Percentiles rank a stretch among this genome's conserved stretches.
Evolutionary conservation across 2,329 filamentous ascomycete species (phyloP).

Genomic region (Cladosporium halotolerans): DNA sequence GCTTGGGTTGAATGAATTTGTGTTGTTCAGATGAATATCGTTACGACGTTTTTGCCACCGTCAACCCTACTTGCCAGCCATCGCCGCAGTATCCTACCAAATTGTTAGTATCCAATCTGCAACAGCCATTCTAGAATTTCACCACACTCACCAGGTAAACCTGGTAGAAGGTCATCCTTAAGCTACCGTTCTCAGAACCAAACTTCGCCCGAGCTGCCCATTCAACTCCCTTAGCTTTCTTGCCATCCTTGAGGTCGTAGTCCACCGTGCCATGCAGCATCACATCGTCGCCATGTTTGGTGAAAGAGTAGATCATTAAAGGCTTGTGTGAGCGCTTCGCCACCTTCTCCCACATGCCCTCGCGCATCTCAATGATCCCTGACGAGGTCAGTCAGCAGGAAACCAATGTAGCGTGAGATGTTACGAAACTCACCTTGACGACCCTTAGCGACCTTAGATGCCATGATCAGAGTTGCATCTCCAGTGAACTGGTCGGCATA

Average conservation of each 20-base stretch:
- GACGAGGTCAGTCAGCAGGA: not conserved
- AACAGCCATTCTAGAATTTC: not conserved
- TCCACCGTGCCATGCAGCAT: conserved; percentile 51
- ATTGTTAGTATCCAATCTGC: not conserved
- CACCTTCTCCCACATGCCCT: conserved; percentile 49
- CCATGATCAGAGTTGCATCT: conserved; percentile 49
- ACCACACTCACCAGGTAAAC: conserved; percentile 46
- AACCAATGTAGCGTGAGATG: not conserved
- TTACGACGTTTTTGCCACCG: no score
- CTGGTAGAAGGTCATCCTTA: conserved; percentile 51
- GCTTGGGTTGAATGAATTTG: no score
- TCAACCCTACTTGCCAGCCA: not conserved
- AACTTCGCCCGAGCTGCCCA: conserved; percentile 53
- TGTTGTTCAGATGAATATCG: no score
- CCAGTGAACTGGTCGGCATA: conserved; percentile 45
- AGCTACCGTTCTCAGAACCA: conserved; percentile 44
- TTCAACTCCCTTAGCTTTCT: conserved; percentile 37
- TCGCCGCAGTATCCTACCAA: conserved; percentile 1
- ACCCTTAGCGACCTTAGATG: conserved; percentile 41
- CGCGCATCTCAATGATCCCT: conserved; percentile 48
- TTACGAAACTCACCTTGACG: conserved; percentile 35
- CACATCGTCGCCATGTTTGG: conserved; percentile 40
- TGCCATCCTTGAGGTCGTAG: conserved; percentile 48
- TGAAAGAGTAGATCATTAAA: conserved; percentile 47
- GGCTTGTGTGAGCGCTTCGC: conserved; percentile 41